These are phyloP conservation scores for Rhynchosporium graminicola DNA, from an alignment of 2,329 filamentous ascomycete genomes.

Conservation along the genomic window DNA sequence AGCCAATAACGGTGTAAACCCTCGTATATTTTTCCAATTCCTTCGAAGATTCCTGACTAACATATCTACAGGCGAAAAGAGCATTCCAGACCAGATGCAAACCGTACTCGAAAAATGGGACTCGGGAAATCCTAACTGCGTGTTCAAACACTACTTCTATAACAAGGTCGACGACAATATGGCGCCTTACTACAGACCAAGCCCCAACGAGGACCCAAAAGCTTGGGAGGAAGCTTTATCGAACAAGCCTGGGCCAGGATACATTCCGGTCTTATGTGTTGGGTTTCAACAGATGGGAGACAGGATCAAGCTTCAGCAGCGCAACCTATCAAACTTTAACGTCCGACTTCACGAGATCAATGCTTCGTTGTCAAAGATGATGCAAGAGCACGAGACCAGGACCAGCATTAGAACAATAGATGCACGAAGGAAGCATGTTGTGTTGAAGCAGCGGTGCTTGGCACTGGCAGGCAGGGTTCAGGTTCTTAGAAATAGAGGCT, in stretches of 20 bases:
- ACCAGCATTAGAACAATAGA: conserved; percentile 74
- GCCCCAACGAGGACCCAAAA: conserved; percentile 68
- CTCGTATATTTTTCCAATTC: conserved; percentile 31
- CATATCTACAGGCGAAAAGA: conserved; percentile 60
- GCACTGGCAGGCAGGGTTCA: conserved; percentile 78
- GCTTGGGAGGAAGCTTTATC: conserved; percentile 84
- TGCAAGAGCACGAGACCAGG: conserved; percentile 75
- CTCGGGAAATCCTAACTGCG: conserved; percentile 65
- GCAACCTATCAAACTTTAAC: conserved; percentile 69
- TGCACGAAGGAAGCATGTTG: conserved; percentile 70
- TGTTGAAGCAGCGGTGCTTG: conserved; percentile 71
- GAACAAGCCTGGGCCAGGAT: conserved; percentile 74
- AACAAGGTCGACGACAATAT: conserved; percentile 75
- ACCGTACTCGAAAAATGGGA: conserved; percentile 75
- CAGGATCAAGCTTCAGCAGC: conserved; percentile 71
- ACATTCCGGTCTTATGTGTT: conserved; percentile 73
- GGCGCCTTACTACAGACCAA: conserved; percentile 75
- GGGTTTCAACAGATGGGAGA: conserved; percentile 73
- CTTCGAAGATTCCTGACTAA: conserved; percentile 22
- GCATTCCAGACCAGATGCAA: conserved; percentile 72
- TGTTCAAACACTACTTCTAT: conserved; percentile 84
- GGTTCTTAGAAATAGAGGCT: conserved; percentile 77
- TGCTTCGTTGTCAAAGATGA: conserved; percentile 67
- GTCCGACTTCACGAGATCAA: conserved; percentile 78
- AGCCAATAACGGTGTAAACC: conserved; percentile 33